phyloP scores from a whole-genome alignment of 768 basidiomycete species.

The Nidularia pulvinata region DNA sequence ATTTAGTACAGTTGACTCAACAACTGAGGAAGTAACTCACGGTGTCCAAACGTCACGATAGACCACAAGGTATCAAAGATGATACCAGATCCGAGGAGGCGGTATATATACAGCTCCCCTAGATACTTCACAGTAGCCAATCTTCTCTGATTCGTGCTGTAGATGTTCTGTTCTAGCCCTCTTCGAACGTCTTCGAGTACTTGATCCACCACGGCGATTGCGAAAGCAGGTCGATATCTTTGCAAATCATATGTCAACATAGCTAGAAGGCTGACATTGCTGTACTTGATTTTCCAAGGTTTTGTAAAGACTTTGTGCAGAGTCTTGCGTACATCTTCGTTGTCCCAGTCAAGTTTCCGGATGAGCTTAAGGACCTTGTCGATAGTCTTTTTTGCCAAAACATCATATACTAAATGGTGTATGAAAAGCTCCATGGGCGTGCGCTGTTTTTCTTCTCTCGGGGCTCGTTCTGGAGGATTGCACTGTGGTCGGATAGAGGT shows the following conservation, averaged over 20 bases:
- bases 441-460: constrained; percentile 83
- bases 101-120: constrained; percentile 97
- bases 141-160: constrained; percentile 93
- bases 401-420: constrained; percentile 92
- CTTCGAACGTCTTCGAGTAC: constrained; percentile 90
- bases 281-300: constrained; percentile 96
- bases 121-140: constrained; percentile 93
- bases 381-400: constrained; percentile 89
- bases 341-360: constrained; percentile 97
- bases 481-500: constrained; percentile 51
- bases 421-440: constrained; percentile 92
- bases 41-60: constrained; percentile 92
- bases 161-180: constrained; percentile 92
- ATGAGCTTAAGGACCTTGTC: constrained; percentile 95
- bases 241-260: constrained; percentile 96
- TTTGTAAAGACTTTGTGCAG: constrained; percentile 95
- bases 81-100: constrained; percentile 84
- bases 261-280: constrained; percentile 86
- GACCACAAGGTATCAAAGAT: constrained; percentile 96
- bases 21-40: constrained; percentile 45
- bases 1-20: no score
- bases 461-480: constrained; percentile 94
- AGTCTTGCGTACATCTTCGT: constrained; percentile 53
- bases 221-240: constrained; percentile 89
- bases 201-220: constrained; percentile 89